Conservation (phyloP, 148 eudicot genomes). For the Rhododendron ovatum region DNA sequence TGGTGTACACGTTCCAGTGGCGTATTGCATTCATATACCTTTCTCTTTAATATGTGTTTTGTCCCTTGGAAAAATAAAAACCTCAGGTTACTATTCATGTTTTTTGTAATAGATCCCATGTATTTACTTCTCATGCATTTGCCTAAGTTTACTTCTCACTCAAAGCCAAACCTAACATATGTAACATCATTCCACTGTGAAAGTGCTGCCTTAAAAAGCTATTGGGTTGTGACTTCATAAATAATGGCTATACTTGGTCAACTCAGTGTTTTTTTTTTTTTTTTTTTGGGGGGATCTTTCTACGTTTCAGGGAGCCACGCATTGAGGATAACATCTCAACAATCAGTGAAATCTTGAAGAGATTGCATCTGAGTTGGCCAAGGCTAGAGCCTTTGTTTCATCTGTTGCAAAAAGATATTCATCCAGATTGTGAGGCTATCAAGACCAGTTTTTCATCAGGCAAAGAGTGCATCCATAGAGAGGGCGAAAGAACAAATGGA, state of each 20-base stretch:
- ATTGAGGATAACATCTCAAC: not conserved
- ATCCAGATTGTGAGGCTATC: not conserved
- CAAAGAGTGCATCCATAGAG: not conserved
- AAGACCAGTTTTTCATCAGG: not conserved
- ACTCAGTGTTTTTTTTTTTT: too few species aligned
- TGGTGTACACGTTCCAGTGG: not conserved
- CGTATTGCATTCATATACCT: not conserved
- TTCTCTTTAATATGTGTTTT: not conserved
- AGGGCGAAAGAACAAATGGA: not conserved
- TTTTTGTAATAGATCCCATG: not conserved
- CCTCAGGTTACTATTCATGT: not conserved
- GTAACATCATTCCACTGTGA: not conserved
- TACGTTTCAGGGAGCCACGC: not conserved
- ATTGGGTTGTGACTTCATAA: not conserved
- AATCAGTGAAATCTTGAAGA: not conserved
- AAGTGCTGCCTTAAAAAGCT: not conserved
- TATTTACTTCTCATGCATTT: not conserved
- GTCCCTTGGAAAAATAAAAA: not conserved
- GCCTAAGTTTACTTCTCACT: not conserved
- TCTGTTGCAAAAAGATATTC: not conserved
- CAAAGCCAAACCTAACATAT: not conserved
- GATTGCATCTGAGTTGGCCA: not conserved
- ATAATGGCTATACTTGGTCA: too few species aligned
- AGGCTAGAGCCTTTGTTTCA: constrained; percentile 10
- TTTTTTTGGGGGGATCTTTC: not conserved